phyloP scores from a whole-genome alignment of 352 stramenopile genomes.

The Phytophthora rubi region DNA sequence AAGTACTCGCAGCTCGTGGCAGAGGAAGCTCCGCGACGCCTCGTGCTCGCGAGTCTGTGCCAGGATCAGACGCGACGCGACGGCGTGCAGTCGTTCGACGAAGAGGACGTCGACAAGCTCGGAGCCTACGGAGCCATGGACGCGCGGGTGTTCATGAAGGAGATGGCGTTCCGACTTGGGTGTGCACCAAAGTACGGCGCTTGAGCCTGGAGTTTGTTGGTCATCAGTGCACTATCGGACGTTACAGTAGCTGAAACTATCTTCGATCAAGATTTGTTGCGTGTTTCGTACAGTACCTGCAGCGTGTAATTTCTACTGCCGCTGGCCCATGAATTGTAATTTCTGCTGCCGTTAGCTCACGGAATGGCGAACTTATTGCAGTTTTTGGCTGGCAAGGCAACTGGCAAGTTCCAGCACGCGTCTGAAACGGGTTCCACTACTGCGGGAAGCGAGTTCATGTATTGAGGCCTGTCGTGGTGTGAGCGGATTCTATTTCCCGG shows the following conservation, averaged over 20 bases:
- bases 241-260: too few species aligned
- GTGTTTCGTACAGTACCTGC: not conserved
- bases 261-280: not conserved
- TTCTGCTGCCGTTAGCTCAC: too few species aligned
- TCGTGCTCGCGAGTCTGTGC: slow-evolving; percentile 66
- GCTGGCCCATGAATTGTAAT: not conserved
- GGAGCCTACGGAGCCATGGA: slow-evolving; percentile 79
- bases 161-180: slow-evolving; percentile 81
- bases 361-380: too few species aligned
- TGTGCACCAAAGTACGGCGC: slow-evolving; percentile 82
- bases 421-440: not conserved
- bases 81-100: slow-evolving; percentile 49
- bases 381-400: not conserved
- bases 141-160: slow-evolving; percentile 73
- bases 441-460: not conserved
- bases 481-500: not conserved
- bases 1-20: slow-evolving; percentile 38
- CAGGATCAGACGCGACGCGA: slow-evolving; percentile 75
- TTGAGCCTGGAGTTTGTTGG: slow-evolving; percentile 19
- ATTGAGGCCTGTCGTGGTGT: not conserved
- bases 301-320: not conserved
- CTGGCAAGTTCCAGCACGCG: not conserved
- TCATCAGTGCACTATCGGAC: too few species aligned
- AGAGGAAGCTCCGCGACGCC: slow-evolving; percentile 25
- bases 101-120: slow-evolving; percentile 52